Percentiles rank a stretch among this genome's conserved stretches.
These are phyloP conservation scores for Gyrodon lividus DNA, from an alignment of 768 basidiomycete species.

Conservation along the genomic window DNA sequence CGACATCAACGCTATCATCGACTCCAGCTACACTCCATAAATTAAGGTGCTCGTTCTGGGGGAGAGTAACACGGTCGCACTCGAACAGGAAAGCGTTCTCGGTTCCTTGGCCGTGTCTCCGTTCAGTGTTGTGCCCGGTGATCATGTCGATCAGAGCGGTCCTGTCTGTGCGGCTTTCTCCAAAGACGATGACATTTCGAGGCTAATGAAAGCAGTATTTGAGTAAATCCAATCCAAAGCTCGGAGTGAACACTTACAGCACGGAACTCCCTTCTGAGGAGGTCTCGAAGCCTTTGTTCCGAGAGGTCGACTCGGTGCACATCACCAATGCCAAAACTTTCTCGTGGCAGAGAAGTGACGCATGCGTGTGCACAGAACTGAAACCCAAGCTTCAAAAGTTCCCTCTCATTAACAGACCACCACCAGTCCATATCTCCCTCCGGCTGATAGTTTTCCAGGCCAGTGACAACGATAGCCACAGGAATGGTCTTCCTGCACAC, in stretches of 20 bases:
- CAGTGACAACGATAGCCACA: slow-evolving; percentile 25
- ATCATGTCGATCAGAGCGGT: slow-evolving; percentile 10
- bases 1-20: slow-evolving; percentile 11
- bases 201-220: slow-evolving; percentile 11
- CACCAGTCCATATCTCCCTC: slow-evolving; percentile 33
- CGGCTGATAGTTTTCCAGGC: slow-evolving; percentile 26
- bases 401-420: slow-evolving; percentile 33
- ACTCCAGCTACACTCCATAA: slow-evolving; percentile 15
- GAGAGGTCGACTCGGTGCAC: slow-evolving; percentile 10
- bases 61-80: slow-evolving; percentile 2
- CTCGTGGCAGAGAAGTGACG: slow-evolving; percentile 25
- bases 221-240: not conserved
- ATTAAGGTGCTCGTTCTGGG: slow-evolving; percentile 14
- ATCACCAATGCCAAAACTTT: not conserved
- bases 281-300: slow-evolving; percentile 6
- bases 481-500: slow-evolving; percentile 27
- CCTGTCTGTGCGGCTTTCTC: slow-evolving; percentile 14
- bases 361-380: slow-evolving; percentile 37
- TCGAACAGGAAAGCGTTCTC: not conserved
- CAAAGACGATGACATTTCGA: slow-evolving; percentile 19
- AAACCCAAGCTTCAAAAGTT: slow-evolving; percentile 31
- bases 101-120: not conserved
- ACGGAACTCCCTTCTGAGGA: slow-evolving; percentile 7
- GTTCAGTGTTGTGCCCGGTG: not conserved
- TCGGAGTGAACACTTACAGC: slow-evolving; percentile 11